Conservation (phyloP, 805 yeast genomes). For the Ogataea henricii region DNA sequence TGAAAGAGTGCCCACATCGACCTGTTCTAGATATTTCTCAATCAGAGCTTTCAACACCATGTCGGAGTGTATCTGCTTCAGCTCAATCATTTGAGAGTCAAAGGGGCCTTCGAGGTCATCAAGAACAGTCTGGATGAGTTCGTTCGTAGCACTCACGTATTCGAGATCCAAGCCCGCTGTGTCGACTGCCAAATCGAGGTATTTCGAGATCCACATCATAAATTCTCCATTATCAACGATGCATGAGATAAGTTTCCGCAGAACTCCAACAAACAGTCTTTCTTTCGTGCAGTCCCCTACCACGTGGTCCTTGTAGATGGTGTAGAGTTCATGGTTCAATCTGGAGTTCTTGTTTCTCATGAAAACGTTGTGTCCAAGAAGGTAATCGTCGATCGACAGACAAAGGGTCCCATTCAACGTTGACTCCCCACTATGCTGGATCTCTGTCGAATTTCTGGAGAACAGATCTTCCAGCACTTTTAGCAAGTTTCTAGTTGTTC, state of each 20-base stretch:
- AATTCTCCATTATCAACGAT: conserved; percentile 37
- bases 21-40: conserved; percentile 27
- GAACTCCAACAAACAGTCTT: conserved; percentile 40
- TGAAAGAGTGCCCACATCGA: conserved; percentile 16
- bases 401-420: not conserved
- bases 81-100: conserved; percentile 11
- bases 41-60: conserved; percentile 22
- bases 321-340: conserved; percentile 40
- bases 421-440: not conserved
- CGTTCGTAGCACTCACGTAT: conserved; percentile 22
- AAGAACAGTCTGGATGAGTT: conserved; percentile 12
- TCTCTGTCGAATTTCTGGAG: not conserved
- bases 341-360: conserved; percentile 33
- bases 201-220: conserved; percentile 50
- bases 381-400: conserved; percentile 11
- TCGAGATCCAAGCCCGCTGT: conserved; percentile 54
- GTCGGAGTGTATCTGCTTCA: conserved; percentile 14
- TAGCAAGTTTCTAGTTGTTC: conserved; percentile 16
- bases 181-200: conserved; percentile 54
- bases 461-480: conserved; percentile 16
- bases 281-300: conserved; percentile 37
- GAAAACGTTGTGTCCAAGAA: conserved; percentile 38
- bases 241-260: conserved; percentile 38
- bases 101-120: conserved; percentile 1
- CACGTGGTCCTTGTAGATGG: conserved; percentile 37